A percentile compares a stretch with the other conserved stretches of the same genome.
These are phyloP conservation scores for Coniochaeta sp. DNA, from an alignment of 2,329 filamentous ascomycete species.

Conservation along the genomic window DNA sequence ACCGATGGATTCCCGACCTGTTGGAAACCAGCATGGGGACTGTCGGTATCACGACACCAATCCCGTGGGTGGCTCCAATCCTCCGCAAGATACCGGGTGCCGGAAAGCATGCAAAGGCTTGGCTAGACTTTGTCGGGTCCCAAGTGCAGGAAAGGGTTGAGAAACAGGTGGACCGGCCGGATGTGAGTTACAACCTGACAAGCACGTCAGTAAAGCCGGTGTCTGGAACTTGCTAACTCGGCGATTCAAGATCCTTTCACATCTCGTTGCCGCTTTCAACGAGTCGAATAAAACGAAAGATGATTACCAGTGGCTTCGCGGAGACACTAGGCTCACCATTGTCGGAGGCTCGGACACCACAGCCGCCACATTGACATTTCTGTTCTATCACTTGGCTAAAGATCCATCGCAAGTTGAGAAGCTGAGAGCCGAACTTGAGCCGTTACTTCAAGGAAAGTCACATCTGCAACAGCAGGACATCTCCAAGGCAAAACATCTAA, in stretches of 20 bases:
- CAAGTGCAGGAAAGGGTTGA: background rate
- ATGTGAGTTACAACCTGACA: no score
- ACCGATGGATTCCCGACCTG: constrained; percentile 4
- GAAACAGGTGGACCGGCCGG: background rate
- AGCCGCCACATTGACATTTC: background rate
- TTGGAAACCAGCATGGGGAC: constrained; percentile 1
- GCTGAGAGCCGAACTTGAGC: constrained; percentile 4
- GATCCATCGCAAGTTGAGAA: constrained; percentile 2
- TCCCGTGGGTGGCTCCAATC: background rate
- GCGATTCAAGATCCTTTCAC: background rate
- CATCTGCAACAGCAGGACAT: background rate
- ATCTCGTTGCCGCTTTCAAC: constrained; percentile 3
- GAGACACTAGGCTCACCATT: background rate
- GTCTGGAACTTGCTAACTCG: no score
- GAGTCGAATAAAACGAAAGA: background rate
- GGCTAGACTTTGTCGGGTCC: constrained; percentile 4
- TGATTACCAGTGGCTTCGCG: constrained; percentile 1
- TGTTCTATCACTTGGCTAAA: constrained; percentile 5
- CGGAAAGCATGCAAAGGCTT: background rate
- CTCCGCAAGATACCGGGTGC: background rate
- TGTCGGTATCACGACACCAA: background rate
- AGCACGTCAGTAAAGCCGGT: no score
- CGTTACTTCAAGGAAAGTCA: background rate
- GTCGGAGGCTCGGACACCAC: constrained; percentile 5
- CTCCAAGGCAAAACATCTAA: background rate